Evolutionary conservation across 192 early-diverging fungal genomes (phyloP).

Genomic region (Bifiguratus adelaidae): DNA sequence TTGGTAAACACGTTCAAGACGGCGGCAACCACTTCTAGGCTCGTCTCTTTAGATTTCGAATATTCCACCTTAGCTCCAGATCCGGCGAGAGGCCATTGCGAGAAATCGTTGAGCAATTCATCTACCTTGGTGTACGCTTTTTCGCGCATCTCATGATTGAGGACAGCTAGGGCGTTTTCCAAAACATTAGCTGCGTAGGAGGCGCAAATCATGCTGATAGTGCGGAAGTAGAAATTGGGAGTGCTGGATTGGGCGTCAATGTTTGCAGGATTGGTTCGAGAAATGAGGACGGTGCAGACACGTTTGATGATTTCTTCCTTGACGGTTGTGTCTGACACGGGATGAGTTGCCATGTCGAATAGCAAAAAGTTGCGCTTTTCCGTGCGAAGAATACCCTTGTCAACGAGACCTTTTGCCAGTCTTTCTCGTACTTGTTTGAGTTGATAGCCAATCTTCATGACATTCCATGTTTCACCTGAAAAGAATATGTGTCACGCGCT

Average conservation of each 20-base stretch:
- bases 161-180: constrained; percentile 82
- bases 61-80: constrained; percentile 38
- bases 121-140: constrained; percentile 83
- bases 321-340: constrained; percentile 75
- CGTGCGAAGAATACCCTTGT: constrained; percentile 93
- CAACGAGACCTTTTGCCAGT: constrained; percentile 94
- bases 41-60: constrained; percentile 42
- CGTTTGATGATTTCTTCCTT: constrained; percentile 85
- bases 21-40: constrained; percentile 58
- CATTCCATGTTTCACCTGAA: constrained; percentile 96
- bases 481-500: background rate
- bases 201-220: constrained; percentile 85
- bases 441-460: constrained; percentile 94
- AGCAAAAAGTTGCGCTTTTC: constrained; percentile 94
- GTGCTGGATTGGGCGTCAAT: constrained; percentile 39
- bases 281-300: constrained; percentile 67
- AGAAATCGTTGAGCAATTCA: constrained; percentile 81
- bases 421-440: constrained; percentile 96
- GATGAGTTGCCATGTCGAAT: constrained; percentile 98
- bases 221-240: constrained; percentile 52
- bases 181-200: constrained; percentile 96
- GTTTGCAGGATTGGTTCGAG: constrained; percentile 44
- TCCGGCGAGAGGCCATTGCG: constrained; percentile 58
- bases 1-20: constrained; percentile 83
- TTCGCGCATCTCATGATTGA: constrained; percentile 81